Conservation (phyloP, 228 moss, liverwort and hornwort species). For the Sphagnum magellanicum region DNA sequence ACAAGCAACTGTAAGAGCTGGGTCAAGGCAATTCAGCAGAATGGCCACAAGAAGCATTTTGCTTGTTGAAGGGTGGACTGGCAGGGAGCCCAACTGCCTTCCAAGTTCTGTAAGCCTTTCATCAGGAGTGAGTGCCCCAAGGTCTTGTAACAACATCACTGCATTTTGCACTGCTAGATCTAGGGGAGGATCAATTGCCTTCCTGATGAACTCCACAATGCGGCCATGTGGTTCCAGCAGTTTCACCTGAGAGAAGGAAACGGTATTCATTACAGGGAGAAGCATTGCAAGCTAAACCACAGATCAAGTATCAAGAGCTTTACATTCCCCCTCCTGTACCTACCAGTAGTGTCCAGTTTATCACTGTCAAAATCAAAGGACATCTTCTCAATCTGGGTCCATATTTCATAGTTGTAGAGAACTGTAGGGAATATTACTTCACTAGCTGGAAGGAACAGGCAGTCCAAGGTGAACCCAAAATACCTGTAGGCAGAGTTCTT, state of each 20-base stretch:
- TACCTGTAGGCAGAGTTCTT: constrained; percentile 91
- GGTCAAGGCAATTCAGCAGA: constrained; percentile 88
- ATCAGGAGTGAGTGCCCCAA: constrained; percentile 82
- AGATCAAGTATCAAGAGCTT: no score
- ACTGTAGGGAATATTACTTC: no score
- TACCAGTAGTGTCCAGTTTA: no score
- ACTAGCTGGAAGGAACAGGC: no score
- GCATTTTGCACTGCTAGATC: constrained; percentile 82
- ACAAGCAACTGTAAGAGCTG: constrained; percentile 90
- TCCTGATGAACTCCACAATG: constrained; percentile 65
- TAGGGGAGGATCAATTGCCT: constrained; percentile 83
- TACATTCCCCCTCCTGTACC: no score
- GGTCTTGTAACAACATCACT: constrained; percentile 77
- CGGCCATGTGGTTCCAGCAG: constrained; percentile 64
- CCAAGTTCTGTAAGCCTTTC: constrained; percentile 93
- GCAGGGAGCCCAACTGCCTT: constrained; percentile 83
- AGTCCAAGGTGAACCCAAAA: no score
- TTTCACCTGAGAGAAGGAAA: constrained; percentile 31
- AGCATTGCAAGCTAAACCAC: no score
- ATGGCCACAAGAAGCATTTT: constrained; percentile 95
- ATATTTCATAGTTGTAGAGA: no score
- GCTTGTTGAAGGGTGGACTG: constrained; percentile 96
- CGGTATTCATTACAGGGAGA: no score
- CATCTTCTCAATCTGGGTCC: no score
- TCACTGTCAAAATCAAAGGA: no score